Base-by-base conservation (phyloP, 2,329 filamentous ascomycete genomes). In the Venturia pyrina region DNA sequence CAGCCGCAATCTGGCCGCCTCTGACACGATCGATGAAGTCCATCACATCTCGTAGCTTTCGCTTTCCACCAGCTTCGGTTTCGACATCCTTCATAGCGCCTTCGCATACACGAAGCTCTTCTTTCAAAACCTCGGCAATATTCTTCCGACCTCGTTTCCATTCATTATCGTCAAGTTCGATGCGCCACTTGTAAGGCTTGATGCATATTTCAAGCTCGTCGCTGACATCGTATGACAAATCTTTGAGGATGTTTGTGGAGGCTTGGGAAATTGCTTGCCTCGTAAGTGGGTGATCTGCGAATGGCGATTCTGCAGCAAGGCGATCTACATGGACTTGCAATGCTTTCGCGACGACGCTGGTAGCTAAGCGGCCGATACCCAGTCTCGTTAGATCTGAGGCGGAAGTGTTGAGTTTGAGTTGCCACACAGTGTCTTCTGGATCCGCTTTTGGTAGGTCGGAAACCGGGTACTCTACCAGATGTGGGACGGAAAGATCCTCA, bases 121-220 rank as follows among this genome's bases (percentile, higher is more conserved):
- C 87, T 76, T 96, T 96, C n/a, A 99, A 79, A 1, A 95, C 87
- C 10, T 81, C 83, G 48, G 86, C 84, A 1, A 93, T 88, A 70
- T 96, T 95, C 59, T 96, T 92, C 63, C 93, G 83, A 0, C 92
- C 93, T 68, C 89, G 86, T 3, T 82, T 76, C 95, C 95, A 99
- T 75, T 99, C 96, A 8, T 87, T 82, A 48, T 93, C 90, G 72
- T 96, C 91, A 57, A 99, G 87, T 71, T 99, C 95, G 67, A 99
- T 96, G 68, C 97, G 92, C 70, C 93, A 98, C 75, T 99, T 99
- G 81, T 93, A 99, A 0, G 96, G 95, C 77, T 99, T 99, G 78
- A 99, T 96, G 74, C 93, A 99, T 74, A 98, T 98, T 76, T 99
- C 95, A 0, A 99, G 90, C 77, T 98, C 95, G 72, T 99, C 96